Conservation (phyloP, 345 rosid species). For the Angophora floribunda region DNA sequence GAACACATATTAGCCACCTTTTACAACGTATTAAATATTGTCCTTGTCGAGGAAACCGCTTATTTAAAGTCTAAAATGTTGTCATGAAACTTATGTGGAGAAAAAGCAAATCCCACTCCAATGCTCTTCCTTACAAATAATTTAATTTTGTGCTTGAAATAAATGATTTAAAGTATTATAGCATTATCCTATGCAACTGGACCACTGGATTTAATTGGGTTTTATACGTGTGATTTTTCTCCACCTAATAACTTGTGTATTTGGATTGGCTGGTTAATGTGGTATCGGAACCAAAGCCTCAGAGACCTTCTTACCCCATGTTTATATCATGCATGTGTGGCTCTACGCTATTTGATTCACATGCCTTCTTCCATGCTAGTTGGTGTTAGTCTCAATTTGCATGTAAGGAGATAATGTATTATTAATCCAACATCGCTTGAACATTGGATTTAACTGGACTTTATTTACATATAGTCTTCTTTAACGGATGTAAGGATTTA, state of each 20-base stretch:
- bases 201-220: no score
- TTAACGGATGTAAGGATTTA: not conserved
- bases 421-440: no score
- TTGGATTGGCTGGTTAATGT: not conserved
- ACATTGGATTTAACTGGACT: not conserved
- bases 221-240: no score
- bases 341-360: not conserved
- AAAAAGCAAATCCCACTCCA: not conserved
- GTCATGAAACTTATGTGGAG: not conserved
- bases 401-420: not conserved
- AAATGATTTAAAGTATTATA: no score
- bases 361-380: not conserved
- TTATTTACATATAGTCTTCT: not conserved
- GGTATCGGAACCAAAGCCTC: not conserved
- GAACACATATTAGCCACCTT: not conserved
- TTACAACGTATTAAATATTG: not conserved
- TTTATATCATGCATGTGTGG: not conserved
- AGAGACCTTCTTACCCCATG: not conserved
- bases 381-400: not conserved
- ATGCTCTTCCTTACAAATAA: not conserved
- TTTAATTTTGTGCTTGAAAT: not conserved
- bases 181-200: not conserved
- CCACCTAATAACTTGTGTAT: no score
- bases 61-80: not conserved
- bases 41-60: not conserved